These are phyloP conservation scores for Populus hybrid DNA, from an alignment of 441 rosid species.

Conservation along the genomic window DNA sequence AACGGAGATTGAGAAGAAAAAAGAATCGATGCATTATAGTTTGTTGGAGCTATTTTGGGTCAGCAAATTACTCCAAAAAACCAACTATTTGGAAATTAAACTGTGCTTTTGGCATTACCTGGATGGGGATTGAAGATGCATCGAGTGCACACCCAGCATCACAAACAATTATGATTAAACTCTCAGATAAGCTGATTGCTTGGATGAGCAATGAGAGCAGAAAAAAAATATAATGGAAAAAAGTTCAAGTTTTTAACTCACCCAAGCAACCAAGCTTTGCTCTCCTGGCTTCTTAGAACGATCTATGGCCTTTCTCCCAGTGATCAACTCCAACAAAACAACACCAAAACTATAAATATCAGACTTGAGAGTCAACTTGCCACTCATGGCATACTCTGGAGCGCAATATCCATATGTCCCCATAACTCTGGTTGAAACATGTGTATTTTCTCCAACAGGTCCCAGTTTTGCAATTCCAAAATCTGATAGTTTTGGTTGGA, in stretches of 20 bases:
- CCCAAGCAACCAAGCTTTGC: conserved; percentile 91
- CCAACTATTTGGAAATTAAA: not conserved
- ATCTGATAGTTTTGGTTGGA: conserved; percentile 86
- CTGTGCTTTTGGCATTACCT: not conserved
- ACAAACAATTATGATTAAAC: not conserved
- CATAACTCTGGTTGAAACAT: conserved; percentile 96
- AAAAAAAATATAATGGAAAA: not conserved
- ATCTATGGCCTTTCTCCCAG: conserved; percentile 89
- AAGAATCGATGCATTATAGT: not conserved
- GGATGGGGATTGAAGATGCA: not conserved
- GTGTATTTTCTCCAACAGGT: conserved; percentile 89
- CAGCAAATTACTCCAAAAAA: not conserved
- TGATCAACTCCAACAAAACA: conserved; percentile 79
- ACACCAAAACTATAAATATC: conserved; percentile 97
- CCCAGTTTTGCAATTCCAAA: conserved; percentile 97
- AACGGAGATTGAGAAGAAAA: conserved; percentile 1
- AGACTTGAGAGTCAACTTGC: conserved; percentile 89
- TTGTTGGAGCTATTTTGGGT: no score
- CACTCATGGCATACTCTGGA: conserved; percentile 98
- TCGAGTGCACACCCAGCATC: not conserved
- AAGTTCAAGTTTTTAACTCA: conserved; percentile 31
- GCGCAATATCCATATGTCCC: conserved; percentile 98
- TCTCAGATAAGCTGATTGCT: not conserved
- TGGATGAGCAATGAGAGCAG: not conserved
- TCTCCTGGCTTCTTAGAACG: conserved; percentile 73